Evolutionary conservation across 768 basidiomycete species (phyloP).

Genomic region (Mycena metata): DNA sequence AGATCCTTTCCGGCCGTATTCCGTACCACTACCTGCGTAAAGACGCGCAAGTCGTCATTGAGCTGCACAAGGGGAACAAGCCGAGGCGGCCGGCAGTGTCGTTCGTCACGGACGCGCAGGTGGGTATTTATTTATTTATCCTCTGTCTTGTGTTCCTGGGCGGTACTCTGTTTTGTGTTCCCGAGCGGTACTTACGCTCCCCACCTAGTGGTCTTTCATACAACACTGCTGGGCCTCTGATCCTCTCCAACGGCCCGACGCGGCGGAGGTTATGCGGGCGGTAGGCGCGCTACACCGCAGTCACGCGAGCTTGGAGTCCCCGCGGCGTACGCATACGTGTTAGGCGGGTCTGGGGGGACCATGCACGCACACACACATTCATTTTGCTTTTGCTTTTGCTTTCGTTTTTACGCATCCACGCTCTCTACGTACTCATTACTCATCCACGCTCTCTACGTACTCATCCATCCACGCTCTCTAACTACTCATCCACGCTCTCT

Average conservation of each 20-base stretch:
- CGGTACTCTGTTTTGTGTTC: too few relatives aligned
- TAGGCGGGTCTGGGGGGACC: too few relatives aligned
- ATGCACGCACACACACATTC: too few relatives aligned
- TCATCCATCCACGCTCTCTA: too few relatives aligned
- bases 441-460: too few relatives aligned
- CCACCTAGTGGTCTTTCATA: slow-evolving; percentile 53
- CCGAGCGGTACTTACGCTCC: too few relatives aligned
- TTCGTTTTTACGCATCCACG: not conserved
- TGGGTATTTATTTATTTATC: too few relatives aligned
- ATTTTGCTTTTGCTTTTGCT: slow-evolving; percentile 16
- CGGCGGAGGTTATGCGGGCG: slow-evolving; percentile 40
- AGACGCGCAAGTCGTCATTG: slow-evolving; percentile 58
- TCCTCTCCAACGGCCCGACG: slow-evolving; percentile 48
- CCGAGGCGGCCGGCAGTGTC: slow-evolving; percentile 55
- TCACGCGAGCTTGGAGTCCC: slow-evolving; percentile 42
- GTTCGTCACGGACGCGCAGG: slow-evolving; percentile 51
- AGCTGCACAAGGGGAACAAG: slow-evolving; percentile 55
- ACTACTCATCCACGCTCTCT: too few relatives aligned
- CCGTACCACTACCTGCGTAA: slow-evolving; percentile 56
- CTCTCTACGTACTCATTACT: too few relatives aligned
- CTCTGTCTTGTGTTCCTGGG: too few relatives aligned
- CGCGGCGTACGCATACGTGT: slow-evolving; percentile 39
- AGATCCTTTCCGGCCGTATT: slow-evolving; percentile 57
- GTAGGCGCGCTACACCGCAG: slow-evolving; percentile 40
- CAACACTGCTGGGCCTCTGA: slow-evolving; percentile 56